Conservation (phyloP, 2,329 filamentous ascomycete genomes). For the Penicillium sp. region DNA sequence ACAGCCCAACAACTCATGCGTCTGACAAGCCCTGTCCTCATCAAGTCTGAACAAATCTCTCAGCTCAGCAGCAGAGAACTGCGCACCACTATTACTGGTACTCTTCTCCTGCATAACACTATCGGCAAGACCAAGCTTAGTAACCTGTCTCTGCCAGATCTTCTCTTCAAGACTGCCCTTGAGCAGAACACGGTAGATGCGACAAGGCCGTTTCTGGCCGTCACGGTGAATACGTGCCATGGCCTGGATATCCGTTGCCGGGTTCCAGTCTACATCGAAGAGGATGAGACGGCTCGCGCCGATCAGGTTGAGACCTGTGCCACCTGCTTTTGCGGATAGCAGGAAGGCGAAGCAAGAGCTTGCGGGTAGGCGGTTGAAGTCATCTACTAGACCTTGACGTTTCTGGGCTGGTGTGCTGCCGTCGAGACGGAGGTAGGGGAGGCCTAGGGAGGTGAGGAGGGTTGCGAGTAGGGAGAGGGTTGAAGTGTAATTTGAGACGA, state of each 20-base stretch:
- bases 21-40: constrained; percentile 61
- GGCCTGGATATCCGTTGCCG: constrained; percentile 69
- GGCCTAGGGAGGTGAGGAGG: constrained; percentile 59
- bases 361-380: constrained; percentile 63
- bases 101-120: constrained; percentile 69
- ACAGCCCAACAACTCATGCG: constrained; percentile 67
- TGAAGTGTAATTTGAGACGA: constrained; percentile 75
- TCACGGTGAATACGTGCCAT: constrained; percentile 74
- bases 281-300: constrained; percentile 69
- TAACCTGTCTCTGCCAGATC: constrained; percentile 71
- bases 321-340: constrained; percentile 70
- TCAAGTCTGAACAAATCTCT: constrained; percentile 67
- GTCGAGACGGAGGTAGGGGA: constrained; percentile 67
- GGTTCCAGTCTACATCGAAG: constrained; percentile 76
- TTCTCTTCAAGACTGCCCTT: constrained; percentile 71
- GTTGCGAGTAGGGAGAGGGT: constrained; percentile 67
- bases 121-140: constrained; percentile 68
- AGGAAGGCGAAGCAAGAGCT: constrained; percentile 66
- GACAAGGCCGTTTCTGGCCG: constrained; percentile 66
- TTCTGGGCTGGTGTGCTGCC: constrained; percentile 64
- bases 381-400: constrained; percentile 67
- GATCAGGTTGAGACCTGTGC: constrained; percentile 68
- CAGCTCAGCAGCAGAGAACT: constrained; percentile 66
- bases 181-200: constrained; percentile 68
- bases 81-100: constrained; percentile 44